Evolutionary conservation across 2,329 filamentous ascomycete species (phyloP).

Genomic region (Endoconidiophora polonica): DNA sequence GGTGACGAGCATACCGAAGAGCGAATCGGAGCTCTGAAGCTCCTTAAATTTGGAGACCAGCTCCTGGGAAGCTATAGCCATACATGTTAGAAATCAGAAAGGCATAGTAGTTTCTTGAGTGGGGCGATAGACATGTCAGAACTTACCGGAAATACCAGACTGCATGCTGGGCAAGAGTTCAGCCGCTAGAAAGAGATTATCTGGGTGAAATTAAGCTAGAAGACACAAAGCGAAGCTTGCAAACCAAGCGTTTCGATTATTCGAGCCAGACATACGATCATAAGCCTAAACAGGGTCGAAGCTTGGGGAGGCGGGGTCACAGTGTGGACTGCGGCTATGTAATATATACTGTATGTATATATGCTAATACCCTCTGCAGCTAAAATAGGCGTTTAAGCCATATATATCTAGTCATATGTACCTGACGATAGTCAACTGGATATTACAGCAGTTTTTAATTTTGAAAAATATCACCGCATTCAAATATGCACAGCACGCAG

Average conservation of each 20-base stretch:
- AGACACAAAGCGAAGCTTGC: too few species aligned
- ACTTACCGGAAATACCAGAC: constrained; percentile 57
- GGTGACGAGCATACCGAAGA: constrained; percentile 55
- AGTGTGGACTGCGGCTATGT: background rate
- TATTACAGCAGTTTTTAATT: too few species aligned
- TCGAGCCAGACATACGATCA: background rate
- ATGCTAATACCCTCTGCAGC: background rate
- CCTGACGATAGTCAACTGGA: too few species aligned
- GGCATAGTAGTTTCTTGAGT: background rate
- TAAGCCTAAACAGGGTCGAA: background rate
- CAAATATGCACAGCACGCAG: too few species aligned
- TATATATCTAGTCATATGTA: too few species aligned
- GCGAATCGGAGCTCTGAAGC: constrained; percentile 42
- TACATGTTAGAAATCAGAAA: background rate
- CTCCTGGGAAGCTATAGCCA: constrained; percentile 51
- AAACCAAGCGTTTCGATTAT: background rate
- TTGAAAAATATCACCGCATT: too few species aligned
- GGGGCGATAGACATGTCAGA: background rate
- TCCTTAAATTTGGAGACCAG: constrained; percentile 56
- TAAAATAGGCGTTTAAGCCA: too few species aligned
- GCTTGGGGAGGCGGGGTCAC: constrained; percentile 7
- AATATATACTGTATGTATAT: background rate
- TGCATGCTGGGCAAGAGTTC: constrained; percentile 38
- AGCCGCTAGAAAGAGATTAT: background rate
- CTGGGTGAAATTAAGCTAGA: background rate